Evolutionary conservation across 441 rosid species (phyloP).

Genomic region (Bruguiera hainesii): DNA sequence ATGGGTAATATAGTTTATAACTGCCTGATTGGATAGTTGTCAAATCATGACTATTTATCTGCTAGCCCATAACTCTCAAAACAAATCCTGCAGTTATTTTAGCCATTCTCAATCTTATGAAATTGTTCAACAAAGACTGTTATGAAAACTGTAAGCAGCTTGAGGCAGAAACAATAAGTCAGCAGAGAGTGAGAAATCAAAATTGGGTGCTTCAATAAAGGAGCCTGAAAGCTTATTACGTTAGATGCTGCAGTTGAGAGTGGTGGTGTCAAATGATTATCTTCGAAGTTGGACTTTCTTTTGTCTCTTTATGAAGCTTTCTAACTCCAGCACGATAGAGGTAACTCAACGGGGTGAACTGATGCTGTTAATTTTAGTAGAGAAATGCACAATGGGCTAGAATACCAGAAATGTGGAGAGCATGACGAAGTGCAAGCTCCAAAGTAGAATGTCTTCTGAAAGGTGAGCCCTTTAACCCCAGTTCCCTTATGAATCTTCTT

Average conservation of each 20-base stretch:
- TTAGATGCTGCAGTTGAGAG: constrained; percentile 20
- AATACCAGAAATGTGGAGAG: constrained; percentile 17
- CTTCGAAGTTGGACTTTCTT: too few species aligned
- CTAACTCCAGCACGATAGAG: not conserved
- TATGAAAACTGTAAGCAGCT: constrained; percentile 71
- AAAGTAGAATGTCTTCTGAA: not conserved
- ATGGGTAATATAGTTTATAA: too few species aligned
- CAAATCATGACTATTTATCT: not conserved
- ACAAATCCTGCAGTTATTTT: constrained; percentile 53
- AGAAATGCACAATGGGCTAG: not conserved
- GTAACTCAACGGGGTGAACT: not conserved
- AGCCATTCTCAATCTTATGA: constrained; percentile 68
- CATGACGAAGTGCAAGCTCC: not conserved
- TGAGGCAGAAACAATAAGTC: constrained; percentile 62
- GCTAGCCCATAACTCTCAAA: constrained; percentile 2
- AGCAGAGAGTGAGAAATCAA: constrained; percentile 44
- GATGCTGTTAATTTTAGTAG: not conserved
- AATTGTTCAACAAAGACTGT: constrained; percentile 69
- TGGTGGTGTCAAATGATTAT: constrained; percentile 25
- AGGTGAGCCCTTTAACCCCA: constrained; percentile 13
- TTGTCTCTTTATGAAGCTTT: too few species aligned
- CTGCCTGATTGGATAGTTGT: too few species aligned
- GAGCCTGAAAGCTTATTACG: constrained; percentile 27
- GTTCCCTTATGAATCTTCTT: too few species aligned
- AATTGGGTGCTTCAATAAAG: constrained; percentile 32